Evolutionary conservation across 2,329 filamentous ascomycete species (phyloP).

Genomic region (Sphaerulina vaccinii): DNA sequence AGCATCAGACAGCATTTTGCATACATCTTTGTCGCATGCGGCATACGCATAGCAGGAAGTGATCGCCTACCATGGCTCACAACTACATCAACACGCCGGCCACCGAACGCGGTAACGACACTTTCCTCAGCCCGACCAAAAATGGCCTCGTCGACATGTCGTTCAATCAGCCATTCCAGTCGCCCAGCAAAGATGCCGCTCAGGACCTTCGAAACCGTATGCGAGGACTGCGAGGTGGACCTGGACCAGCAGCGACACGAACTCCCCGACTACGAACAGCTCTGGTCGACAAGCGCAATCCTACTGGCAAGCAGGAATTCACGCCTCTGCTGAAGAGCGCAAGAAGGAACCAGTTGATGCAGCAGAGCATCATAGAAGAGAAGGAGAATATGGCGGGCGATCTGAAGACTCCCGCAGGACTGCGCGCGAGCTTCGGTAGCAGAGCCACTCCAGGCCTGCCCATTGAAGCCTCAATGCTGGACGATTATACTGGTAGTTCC

Average conservation of each 20-base stretch:
- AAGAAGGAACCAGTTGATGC: conserved; percentile 63
- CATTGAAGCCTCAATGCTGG: conserved; percentile 69
- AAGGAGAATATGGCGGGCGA: conserved; percentile 46
- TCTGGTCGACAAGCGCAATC: conserved; percentile 66
- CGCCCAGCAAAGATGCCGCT: conserved; percentile 68
- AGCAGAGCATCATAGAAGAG: conserved; percentile 39
- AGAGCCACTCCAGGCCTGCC: conserved; percentile 71
- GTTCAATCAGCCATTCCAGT: conserved; percentile 82
- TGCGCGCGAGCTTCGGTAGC: conserved; percentile 59
- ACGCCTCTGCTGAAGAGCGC: conserved; percentile 87
- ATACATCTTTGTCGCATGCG: conserved; percentile 1
- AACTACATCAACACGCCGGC: conserved; percentile 75
- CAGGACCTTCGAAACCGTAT: conserved; percentile 71
- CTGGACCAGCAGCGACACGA: conserved; percentile 24
- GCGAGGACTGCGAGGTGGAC: conserved; percentile 60
- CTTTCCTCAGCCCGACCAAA: conserved; percentile 60
- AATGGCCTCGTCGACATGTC: conserved; percentile 71
- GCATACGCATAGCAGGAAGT: background rate
- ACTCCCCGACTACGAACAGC: conserved; percentile 75
- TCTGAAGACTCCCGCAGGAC: conserved; percentile 64
- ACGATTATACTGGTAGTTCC: conserved; percentile 62
- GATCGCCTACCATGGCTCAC: conserved; percentile 42
- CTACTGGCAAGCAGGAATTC: conserved; percentile 69
- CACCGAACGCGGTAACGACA: conserved; percentile 80
- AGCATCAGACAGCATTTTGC: background rate